phyloP scores from a whole-genome alignment of 352 stramenopile species.

The Phytophthora fragariaefolia region DNA sequence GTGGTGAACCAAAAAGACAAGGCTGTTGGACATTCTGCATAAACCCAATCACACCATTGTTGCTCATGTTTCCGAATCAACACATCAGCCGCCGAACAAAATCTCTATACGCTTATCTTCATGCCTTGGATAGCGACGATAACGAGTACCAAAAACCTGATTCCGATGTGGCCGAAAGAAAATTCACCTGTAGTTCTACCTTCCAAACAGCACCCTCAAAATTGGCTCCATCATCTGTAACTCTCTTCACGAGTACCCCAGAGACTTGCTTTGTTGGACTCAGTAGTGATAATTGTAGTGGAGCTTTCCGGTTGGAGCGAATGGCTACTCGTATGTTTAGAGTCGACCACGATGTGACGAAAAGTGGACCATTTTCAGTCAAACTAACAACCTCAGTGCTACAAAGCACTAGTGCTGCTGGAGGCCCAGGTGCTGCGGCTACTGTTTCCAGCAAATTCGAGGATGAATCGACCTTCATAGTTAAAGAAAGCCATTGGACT shows the following conservation, averaged over 20 bases:
- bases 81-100: conserved; percentile 45
- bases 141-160: conserved; percentile 21
- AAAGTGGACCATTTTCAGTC: conserved; percentile 38
- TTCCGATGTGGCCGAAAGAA: not conserved
- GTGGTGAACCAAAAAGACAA: conserved; percentile 52
- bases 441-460: conserved; percentile 28
- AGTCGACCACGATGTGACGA: conserved; percentile 32
- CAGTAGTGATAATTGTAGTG: conserved; percentile 31
- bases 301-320: conserved; percentile 48
- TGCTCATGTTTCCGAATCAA: conserved; percentile 52
- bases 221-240: conserved; percentile 31
- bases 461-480: conserved; percentile 24
- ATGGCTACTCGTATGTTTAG: conserved; percentile 49
- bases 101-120: conserved; percentile 50
- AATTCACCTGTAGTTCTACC: not conserved
- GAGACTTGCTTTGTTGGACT: conserved; percentile 37
- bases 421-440: conserved; percentile 40
- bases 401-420: conserved; percentile 45
- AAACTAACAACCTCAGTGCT: conserved; percentile 51
- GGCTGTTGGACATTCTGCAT: conserved; percentile 57
- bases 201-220: not conserved
- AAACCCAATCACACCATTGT: conserved; percentile 28
- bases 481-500: conserved; percentile 18
- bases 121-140: conserved; percentile 27
- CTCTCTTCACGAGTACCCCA: conserved; percentile 52